Base-by-base conservation (phyloP, 2,329 filamentous ascomycete species). In the Thielaviopsis euricoi region DNA sequence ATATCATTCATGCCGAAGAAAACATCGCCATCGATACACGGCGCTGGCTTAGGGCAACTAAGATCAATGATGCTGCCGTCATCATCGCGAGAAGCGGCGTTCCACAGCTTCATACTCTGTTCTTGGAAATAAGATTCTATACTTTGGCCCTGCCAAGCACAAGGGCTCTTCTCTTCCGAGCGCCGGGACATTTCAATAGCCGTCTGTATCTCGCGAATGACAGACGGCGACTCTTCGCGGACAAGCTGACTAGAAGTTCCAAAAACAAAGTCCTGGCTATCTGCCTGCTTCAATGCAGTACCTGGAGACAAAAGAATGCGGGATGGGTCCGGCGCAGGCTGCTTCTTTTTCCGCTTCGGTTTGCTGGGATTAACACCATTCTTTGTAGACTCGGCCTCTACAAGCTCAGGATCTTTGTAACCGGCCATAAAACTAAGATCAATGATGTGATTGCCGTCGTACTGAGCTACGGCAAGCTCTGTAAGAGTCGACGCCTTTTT, bases 231-330 rank as follows among this genome's bases (percentile, higher is more conserved):
- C 40, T 89, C 81, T 58, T 89, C 86, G 57, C 77, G 73, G 15
- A 83, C 85, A 23, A 95, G 71, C 67, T 95, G 89, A 67, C 89
- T 94, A 1, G 86, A 90, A 0, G 88, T 93, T 1, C 88, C 89
- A 69, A 95, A 95, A 0, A 94, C 71, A 65, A 90, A 87, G 60
- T 89, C 81, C 66, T 93, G 89, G 1, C 78, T 73, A 2, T 79
- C 74, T 15, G 86, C 78, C 63, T 85, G 77, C 56, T 78, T 78
- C 50, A 84, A 69, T 1, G 87, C 89, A 23, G 84, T 78, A 53
- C 72, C 73, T 0, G 88, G 88, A 0, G 86, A 87, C 12, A 87
- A 71, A 1, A 94, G 67, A 19, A 78, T 68, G 22, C 59, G 37
- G 5, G 46, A 48, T n/a, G 58, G 49, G 26, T 61, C 58, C 17